Evolutionary conservation across 2,329 filamentous ascomycete genomes (phyloP), one percentile per base, ranked within the genome.

Genomic region (Emergomyces pasteurianus): DNA sequence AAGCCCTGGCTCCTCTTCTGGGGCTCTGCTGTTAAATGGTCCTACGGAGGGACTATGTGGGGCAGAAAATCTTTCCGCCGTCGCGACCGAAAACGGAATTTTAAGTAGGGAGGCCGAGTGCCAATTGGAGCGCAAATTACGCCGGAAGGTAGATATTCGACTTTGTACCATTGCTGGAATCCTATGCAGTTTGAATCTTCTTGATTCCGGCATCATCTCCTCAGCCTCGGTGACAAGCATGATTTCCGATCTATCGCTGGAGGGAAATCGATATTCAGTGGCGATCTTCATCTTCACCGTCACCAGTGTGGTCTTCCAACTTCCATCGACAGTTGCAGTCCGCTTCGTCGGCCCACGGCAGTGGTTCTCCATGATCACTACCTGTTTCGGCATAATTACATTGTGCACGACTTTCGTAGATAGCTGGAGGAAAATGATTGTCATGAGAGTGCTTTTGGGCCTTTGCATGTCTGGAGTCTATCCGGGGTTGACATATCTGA

Each of bases 221-320:
- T 85, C 82, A 7, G 87, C 86, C 0, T 84, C 85, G 0, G 86
- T 89, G 10, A 89, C 86, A 0, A 84, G 80, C 31, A 87, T 89
- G 83, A 78, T 85, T 54, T 68, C 74, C 12, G 86, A 89, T 67
- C 76, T 89, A 49, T 79, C 80, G 18, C 75, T 89, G 14, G 79
- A 83, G 49, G 86, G 86, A 26, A 83, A 86, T 64, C 79, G 86
- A 46, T 89, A 86, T 66, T 86, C 84, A 1, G 81, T 89, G 4
- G 81, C 84, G 26, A 89, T 90, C 61, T 86, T 89, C 74, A 87
- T 89, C 69, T 88, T 89, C 72, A 88, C 86, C 10, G 80, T 89
- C 60, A 79, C 85, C 5, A 84, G 81, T 66, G 85, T 89, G 47
- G 79, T 80, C 10, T 88, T 87, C 67, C 86, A 89, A 69, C 74